Evolutionary conservation across 768 basidiomycete species (phyloP).

Genomic region (Boletus reticuloceps): DNA sequence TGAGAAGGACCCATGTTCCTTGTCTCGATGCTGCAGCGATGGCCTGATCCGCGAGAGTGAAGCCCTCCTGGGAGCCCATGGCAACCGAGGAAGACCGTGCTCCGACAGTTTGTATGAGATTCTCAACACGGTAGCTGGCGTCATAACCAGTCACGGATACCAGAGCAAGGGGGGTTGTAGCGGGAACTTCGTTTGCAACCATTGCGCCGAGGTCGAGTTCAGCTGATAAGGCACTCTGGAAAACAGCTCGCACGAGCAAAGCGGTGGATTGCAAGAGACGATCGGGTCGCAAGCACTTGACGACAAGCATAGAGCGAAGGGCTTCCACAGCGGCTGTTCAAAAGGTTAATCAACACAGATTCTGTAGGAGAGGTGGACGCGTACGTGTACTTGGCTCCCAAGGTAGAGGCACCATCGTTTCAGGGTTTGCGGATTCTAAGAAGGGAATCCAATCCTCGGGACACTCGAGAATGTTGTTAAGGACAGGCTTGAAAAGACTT

Average conservation of each 20-base stretch:
- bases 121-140: constrained; percentile 95
- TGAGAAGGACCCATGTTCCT: constrained; percentile 94
- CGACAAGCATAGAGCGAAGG: constrained; percentile 70
- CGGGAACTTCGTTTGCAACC: constrained; percentile 75
- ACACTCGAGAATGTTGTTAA: constrained; percentile 56
- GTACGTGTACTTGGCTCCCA: constrained; percentile 79
- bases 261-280: constrained; percentile 83
- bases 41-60: constrained; percentile 91
- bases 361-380: constrained; percentile 29
- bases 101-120: constrained; percentile 74
- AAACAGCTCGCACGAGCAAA: constrained; percentile 69
- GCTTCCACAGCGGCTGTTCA: constrained; percentile 65
- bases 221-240: constrained; percentile 79
- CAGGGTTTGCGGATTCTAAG: constrained; percentile 64
- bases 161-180: constrained; percentile 82
- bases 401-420: constrained; percentile 65
- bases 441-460: constrained; percentile 71
- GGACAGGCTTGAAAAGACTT: constrained; percentile 74
- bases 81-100: constrained; percentile 86
- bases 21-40: constrained; percentile 89
- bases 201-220: constrained; percentile 74
- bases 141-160: constrained; percentile 96
- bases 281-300: constrained; percentile 93
- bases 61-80: constrained; percentile 99
- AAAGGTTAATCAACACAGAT: constrained; percentile 10